A percentile compares a stretch with the other conserved stretches of the same genome.
Conservation (phyloP, 768 basidiomycete genomes). For the Asterophora parasitica region DNA sequence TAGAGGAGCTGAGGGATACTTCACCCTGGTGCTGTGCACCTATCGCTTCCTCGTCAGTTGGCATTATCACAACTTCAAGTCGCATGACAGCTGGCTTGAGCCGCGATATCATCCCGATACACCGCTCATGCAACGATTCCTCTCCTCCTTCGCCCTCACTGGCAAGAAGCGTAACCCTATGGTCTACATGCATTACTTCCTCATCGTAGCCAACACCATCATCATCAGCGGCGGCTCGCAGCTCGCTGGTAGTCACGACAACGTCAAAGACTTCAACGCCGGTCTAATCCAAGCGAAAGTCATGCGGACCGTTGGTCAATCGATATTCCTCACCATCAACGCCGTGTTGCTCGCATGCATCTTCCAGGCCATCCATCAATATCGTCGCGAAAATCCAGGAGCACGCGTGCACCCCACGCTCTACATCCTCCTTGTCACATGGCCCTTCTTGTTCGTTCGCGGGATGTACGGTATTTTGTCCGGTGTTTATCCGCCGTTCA, state of each 20-base stretch:
- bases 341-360: constrained; percentile 21
- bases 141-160: constrained; percentile 23
- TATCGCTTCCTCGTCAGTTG: constrained; percentile 32
- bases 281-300: constrained; percentile 22
- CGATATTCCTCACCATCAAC: constrained; percentile 29
- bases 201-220: constrained; percentile 27
- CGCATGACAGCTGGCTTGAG: constrained; percentile 30
- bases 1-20: constrained; percentile 28
- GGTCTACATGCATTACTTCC: constrained; percentile 26
- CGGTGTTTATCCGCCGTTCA: constrained; percentile 20
- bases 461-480: constrained; percentile 29
- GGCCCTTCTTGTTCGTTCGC: constrained; percentile 30
- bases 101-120: constrained; percentile 20
- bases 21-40: constrained; percentile 29
- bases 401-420: constrained; percentile 24
- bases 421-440: constrained; percentile 22
- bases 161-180: constrained; percentile 22
- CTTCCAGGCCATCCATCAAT: constrained; percentile 22
- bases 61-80: constrained; percentile 29
- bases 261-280: constrained; percentile 8
- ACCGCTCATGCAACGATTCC: constrained; percentile 14
- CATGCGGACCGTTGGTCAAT: constrained; percentile 26
- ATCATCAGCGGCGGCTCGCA: constrained; percentile 30
- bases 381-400: constrained; percentile 13
- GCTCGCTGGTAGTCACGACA: constrained; percentile 22